Percentiles rank a stretch among this genome's conserved stretches.
These are phyloP conservation scores for Amauroascus verrucosus DNA, from an alignment of 2,329 filamentous ascomycete genomes.

Conservation along the genomic window DNA sequence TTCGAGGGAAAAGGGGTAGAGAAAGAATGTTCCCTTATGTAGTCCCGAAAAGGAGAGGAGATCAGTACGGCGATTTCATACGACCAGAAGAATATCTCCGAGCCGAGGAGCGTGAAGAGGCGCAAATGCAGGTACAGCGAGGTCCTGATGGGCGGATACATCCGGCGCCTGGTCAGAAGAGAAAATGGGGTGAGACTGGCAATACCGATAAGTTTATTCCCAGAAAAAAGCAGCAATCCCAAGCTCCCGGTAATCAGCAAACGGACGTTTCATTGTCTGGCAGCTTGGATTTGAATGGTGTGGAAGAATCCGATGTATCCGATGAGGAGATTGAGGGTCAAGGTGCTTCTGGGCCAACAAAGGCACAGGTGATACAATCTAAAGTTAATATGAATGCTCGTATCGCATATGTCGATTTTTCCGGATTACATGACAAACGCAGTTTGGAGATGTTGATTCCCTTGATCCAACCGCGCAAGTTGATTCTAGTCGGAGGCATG, in stretches of 20 bases:
- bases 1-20: slow-evolving; percentile 79
- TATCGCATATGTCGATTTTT: slow-evolving; percentile 83
- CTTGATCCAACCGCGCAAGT: slow-evolving; percentile 82
- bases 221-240: slow-evolving; percentile 52
- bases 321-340: slow-evolving; percentile 45
- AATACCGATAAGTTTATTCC: slow-evolving; percentile 34
- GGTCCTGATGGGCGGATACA: slow-evolving; percentile 45
- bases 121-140: slow-evolving; percentile 54
- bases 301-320: slow-evolving; percentile 47
- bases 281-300: slow-evolving; percentile 23
- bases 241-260: slow-evolving; percentile 20
- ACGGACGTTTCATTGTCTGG: slow-evolving; percentile 39
- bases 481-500: slow-evolving; percentile 80
- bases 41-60: slow-evolving; percentile 64
- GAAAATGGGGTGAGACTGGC: slow-evolving; percentile 74
- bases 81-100: slow-evolving; percentile 86
- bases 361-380: slow-evolving; percentile 56
- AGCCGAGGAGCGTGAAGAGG: slow-evolving; percentile 78
- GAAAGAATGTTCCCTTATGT: slow-evolving; percentile 88
- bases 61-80: slow-evolving; percentile 92
- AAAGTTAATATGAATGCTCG: slow-evolving; percentile 59
- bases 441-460: slow-evolving; percentile 92
- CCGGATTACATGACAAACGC: slow-evolving; percentile 83
- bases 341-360: slow-evolving; percentile 56
- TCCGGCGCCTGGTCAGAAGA: slow-evolving; percentile 73